Base-by-base conservation (phyloP, 2,329 filamentous ascomycete species). In the Aspergillus japonicus region DNA sequence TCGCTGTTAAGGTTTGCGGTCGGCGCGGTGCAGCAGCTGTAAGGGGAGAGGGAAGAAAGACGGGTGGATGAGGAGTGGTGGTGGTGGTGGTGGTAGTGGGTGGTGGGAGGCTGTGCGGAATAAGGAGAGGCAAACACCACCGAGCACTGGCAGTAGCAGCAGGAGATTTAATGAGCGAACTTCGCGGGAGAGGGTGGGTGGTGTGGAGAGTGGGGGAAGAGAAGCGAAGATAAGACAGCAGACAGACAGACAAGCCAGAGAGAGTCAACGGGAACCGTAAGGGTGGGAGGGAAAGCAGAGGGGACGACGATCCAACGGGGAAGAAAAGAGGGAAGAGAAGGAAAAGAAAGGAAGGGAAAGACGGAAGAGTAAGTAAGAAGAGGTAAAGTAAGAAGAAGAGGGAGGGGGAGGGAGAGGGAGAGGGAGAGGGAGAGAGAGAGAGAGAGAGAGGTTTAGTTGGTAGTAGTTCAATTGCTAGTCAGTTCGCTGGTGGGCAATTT, bases 291-390 rank as follows among this genome's bases (percentile, higher is more conserved):
- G 29, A 50, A 53, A 55, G 57, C 24, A 51, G 55, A 62, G 59
- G 33, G 16, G 39, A 29, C 26, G 39, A 44, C 39, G 39, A 44
- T 44, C 39, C 39, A 44, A 44, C 39, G 16, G 39, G 39, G 39
- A 44, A 44, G 16, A 60, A 61, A 64, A 35, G 33, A 66, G 59
- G 62, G 62, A 59, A 64, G 64, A 39, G 50, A 54, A 55, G 42
- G 44, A n/a, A 42, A 54, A 51, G 47, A 51, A 58, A 33, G 42
- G 56, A 52, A 47, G 23, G 50, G 52, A 62, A 54, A 50, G 53
- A 49, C 48, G 44, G 52, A 53, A 58, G 60, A 58, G 54, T 52
- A 51, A 53, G 52, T 49, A 33, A 57, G 47, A 56, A 62, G 23
- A 31, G 52, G 42, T 44, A 61, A 31, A 21, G 50, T 31, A 21